A percentile compares a stretch with the other conserved stretches of the same genome.
phyloP scores from a whole-genome alignment of 176 grass and related monocot genomes.

The Echinochloa phyllopogon region DNA sequence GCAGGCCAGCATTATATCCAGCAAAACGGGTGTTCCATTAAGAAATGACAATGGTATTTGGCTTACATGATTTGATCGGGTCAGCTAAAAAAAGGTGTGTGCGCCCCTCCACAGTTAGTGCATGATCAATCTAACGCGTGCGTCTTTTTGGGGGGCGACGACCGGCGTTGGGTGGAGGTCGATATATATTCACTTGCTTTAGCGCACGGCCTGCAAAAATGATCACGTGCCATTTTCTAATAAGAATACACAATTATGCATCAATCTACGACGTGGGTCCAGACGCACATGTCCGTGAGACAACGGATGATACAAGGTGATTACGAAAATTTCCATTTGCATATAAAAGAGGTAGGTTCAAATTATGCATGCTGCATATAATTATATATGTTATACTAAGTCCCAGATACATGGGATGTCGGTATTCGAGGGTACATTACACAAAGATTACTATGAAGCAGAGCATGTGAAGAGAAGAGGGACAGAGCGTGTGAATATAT shows the following conservation, averaged over 20 bases:
- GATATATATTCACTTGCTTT: neutral
- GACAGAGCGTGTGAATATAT: too few species aligned
- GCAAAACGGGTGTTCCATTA: slow-evolving; percentile 3
- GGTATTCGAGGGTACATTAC: too few species aligned
- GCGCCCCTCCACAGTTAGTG: slow-evolving; percentile 2
- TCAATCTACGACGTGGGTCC: neutral
- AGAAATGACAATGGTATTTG: neutral
- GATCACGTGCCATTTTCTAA: neutral
- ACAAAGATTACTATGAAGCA: too few species aligned
- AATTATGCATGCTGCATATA: too few species aligned
- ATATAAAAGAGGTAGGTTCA: too few species aligned
- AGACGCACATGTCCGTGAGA: neutral
- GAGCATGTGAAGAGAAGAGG: too few species aligned
- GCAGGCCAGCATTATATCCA: slow-evolving; percentile 22
- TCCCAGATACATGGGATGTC: too few species aligned
- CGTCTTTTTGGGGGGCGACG: neutral
- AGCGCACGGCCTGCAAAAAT: slow-evolving; percentile 17
- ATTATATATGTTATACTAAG: too few species aligned
- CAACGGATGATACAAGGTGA: neutral
- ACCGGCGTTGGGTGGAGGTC: neutral
- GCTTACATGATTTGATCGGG: neutral
- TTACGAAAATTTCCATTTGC: too few species aligned
- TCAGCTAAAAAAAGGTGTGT: slow-evolving; percentile 6
- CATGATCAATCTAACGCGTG: neutral
- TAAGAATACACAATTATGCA: neutral